Percentiles rank a stretch among this genome's conserved stretches.
These are phyloP conservation scores for Annulohypoxylon truncatum DNA, from an alignment of 2,329 filamentous ascomycete genomes.

Conservation along the genomic window DNA sequence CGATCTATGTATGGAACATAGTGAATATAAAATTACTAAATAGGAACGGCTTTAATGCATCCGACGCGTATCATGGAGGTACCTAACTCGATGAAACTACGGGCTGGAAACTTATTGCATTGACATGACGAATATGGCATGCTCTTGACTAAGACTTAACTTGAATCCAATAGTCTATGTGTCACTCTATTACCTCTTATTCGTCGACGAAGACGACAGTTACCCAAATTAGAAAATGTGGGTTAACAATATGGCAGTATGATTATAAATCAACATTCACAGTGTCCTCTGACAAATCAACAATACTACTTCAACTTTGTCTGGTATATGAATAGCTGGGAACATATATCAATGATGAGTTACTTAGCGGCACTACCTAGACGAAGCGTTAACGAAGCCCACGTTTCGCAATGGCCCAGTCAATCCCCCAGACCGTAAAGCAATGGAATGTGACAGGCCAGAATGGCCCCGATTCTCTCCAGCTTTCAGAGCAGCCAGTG, in stretches of 20 bases:
- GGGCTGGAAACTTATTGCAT: too few species aligned
- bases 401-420: conserved; percentile 2
- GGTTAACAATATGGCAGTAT: not conserved
- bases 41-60: too few species aligned
- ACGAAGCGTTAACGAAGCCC: not conserved
- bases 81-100: too few species aligned
- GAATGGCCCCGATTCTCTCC: conserved; percentile 27
- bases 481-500: conserved; percentile 26
- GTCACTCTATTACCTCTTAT: too few species aligned
- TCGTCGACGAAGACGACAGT: not conserved
- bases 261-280: conserved; percentile 17
- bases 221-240: not conserved
- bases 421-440: conserved; percentile 24
- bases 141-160: too few species aligned
- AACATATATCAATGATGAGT: not conserved
- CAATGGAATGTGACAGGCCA: conserved; percentile 36
- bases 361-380: not conserved
- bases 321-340: too few species aligned
- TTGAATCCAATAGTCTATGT: too few species aligned
- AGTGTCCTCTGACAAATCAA: not conserved
- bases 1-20: too few species aligned
- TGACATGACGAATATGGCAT: too few species aligned
- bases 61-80: too few species aligned
- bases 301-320: too few species aligned
- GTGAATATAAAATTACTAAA: too few species aligned